Evolutionary conservation across 805 yeast species (phyloP).

Genomic region (Allodekkera sacchari): DNA sequence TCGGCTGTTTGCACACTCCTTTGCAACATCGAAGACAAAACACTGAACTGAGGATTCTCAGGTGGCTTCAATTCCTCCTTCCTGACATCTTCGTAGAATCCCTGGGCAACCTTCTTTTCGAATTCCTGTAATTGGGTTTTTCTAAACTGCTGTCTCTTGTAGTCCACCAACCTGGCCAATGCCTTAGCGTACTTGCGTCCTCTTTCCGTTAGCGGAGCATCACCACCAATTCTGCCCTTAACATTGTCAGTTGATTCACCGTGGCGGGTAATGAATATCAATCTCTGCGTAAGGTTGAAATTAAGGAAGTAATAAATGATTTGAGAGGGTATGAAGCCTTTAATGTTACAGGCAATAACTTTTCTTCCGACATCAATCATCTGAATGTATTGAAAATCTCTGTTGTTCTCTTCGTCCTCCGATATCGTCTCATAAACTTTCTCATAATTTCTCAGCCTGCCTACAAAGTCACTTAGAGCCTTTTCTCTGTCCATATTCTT

Average conservation of each 20-base stretch:
- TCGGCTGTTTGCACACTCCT: conserved; percentile 75
- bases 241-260: conserved; percentile 89
- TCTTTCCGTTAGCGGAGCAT: conserved; percentile 69
- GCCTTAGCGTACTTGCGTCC: conserved; percentile 72
- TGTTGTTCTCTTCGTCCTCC: conserved; percentile 55
- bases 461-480: conserved; percentile 76
- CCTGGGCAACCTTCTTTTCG: conserved; percentile 34
- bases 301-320: conserved; percentile 83
- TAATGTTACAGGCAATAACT: conserved; percentile 84
- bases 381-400: conserved; percentile 75
- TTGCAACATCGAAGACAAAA: conserved; percentile 85
- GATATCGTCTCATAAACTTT: conserved; percentile 85
- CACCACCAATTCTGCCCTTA: conserved; percentile 85
- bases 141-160: conserved; percentile 63
- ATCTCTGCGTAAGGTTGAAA: conserved; percentile 81
- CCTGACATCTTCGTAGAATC: conserved; percentile 6
- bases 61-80: conserved; percentile 24
- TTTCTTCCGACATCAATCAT: conserved; percentile 96
- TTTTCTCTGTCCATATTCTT: conserved; percentile 71
- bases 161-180: conserved; percentile 62
- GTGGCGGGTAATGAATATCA: conserved; percentile 91
- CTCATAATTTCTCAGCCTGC: conserved; percentile 75
- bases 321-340: conserved; percentile 83
- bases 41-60: conserved; percentile 71
- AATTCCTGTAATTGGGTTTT: conserved; percentile 49